A percentile compares a stretch with the other conserved stretches of the same genome.
These are phyloP conservation scores for Ajuga reptans DNA, from an alignment of 305 asterid species.

Conservation along the genomic window DNA sequence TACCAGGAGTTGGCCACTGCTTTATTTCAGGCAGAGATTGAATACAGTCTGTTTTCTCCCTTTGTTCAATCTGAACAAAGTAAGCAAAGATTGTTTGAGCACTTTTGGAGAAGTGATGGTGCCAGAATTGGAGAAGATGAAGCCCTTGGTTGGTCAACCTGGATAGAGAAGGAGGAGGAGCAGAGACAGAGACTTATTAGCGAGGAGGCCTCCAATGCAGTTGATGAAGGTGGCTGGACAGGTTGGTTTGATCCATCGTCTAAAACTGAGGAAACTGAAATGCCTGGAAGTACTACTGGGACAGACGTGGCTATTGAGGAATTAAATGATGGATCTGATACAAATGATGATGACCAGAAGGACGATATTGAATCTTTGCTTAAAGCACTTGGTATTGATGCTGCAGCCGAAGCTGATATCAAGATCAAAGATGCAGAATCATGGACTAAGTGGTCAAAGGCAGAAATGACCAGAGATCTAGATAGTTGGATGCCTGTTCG, in stretches of 20 bases:
- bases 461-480: conserved; percentile 60
- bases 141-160: conserved; percentile 89
- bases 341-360: conserved; percentile 43
- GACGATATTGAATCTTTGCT: conserved; percentile 79
- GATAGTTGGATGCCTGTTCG: conserved; percentile 85
- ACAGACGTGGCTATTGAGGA: conserved; percentile 42
- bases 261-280: conserved; percentile 40
- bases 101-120: conserved; percentile 86
- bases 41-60: conserved; percentile 75
- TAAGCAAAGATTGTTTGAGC: conserved; percentile 76
- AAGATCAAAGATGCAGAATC: conserved; percentile 65
- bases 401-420: conserved; percentile 61
- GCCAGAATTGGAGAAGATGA: conserved; percentile 96
- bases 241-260: conserved; percentile 83
- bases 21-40: conserved; percentile 86
- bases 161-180: conserved; percentile 95
- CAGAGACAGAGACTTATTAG: conserved; percentile 56
- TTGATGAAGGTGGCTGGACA: conserved; percentile 90
- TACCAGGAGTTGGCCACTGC: conserved; percentile 93
- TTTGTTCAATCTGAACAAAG: conserved; percentile 79
- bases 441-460: conserved; percentile 84
- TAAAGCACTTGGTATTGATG: conserved; percentile 80
- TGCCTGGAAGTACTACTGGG: conserved; percentile 31
- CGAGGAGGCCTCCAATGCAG: conserved; percentile 48
- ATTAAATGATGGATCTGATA: conserved; percentile 45